These are phyloP conservation scores for Lactifluus subvellereus DNA, from an alignment of 768 basidiomycete species.

Conservation along the genomic window DNA sequence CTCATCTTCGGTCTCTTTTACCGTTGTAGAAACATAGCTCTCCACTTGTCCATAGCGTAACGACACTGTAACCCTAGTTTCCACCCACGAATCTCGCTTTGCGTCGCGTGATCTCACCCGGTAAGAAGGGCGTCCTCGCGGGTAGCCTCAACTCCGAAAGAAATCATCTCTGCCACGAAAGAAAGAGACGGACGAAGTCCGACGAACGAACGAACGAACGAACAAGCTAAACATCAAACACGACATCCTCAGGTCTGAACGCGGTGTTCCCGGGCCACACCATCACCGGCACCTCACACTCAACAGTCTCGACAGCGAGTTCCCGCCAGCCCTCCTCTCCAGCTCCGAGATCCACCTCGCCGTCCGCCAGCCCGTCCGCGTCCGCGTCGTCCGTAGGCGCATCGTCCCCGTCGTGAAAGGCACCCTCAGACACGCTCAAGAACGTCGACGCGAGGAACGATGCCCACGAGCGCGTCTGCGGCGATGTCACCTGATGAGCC, in stretches of 20 bases:
- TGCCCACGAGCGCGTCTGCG: slow-evolving; percentile 34
- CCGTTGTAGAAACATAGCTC: slow-evolving; percentile 8
- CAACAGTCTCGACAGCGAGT: slow-evolving; percentile 77
- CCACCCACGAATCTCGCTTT: neutral
- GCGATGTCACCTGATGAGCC: neutral
- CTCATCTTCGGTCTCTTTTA: neutral
- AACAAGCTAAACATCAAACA: slow-evolving; percentile 56
- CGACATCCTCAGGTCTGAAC: slow-evolving; percentile 71
- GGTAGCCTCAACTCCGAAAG: slow-evolving; percentile 1
- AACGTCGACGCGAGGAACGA: slow-evolving; percentile 39
- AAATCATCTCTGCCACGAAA: neutral
- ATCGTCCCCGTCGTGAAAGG: slow-evolving; percentile 56
- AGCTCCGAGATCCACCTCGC: slow-evolving; percentile 30
- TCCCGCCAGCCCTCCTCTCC: slow-evolving; percentile 51
- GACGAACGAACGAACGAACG: neutral
- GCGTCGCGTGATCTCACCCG: neutral
- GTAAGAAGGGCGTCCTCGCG: neutral
- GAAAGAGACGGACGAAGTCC: too few species aligned
- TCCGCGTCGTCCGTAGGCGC: slow-evolving; percentile 31
- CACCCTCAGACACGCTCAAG: slow-evolving; percentile 39
- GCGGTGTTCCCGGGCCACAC: slow-evolving; percentile 90
- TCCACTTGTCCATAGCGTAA: neutral
- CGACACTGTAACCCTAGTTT: slow-evolving; percentile 15
- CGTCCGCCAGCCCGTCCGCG: slow-evolving; percentile 2
- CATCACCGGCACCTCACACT: slow-evolving; percentile 86